Conservation (phyloP, 345 rosid species). For the Aegle marmelos region DNA sequence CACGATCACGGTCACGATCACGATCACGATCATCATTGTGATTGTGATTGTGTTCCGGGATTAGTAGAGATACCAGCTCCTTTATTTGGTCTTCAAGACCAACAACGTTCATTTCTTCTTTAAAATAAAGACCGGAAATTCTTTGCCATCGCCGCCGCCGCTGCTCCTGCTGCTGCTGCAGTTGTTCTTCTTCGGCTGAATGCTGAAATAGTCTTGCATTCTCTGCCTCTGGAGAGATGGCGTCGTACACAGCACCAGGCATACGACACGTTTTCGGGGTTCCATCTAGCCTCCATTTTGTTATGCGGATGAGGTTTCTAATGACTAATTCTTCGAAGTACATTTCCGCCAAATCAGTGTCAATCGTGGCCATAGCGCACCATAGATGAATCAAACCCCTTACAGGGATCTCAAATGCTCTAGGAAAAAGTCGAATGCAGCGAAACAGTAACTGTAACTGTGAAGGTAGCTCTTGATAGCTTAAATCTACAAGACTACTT, state of each 20-base stretch:
- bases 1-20: too few species aligned
- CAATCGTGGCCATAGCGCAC: slow-evolving; percentile 13
- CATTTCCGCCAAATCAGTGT: slow-evolving; percentile 7
- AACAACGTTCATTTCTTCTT: background rate
- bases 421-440: slow-evolving; percentile 34
- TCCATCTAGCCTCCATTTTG: slow-evolving; percentile 34
- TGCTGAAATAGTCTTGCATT: slow-evolving; percentile 15
- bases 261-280: slow-evolving; percentile 29
- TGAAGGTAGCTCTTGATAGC: slow-evolving; percentile 22
- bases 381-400: slow-evolving; percentile 36
- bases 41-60: background rate
- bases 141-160: background rate
- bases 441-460: slow-evolving; percentile 24
- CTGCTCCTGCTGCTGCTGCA: too few species aligned
- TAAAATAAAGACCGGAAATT: background rate
- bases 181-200: too few species aligned
- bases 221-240: slow-evolving; percentile 4
- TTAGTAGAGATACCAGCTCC: background rate
- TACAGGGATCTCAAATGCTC: slow-evolving; percentile 24
- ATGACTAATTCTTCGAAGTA: slow-evolving; percentile 14
- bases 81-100: slow-evolving; percentile 7
- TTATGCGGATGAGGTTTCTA: slow-evolving; percentile 22
- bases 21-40: too few species aligned
- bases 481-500: background rate
- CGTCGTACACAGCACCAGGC: background rate